Base-by-base conservation (phyloP, 441 rosid genomes). In the Erodium texanum region DNA sequence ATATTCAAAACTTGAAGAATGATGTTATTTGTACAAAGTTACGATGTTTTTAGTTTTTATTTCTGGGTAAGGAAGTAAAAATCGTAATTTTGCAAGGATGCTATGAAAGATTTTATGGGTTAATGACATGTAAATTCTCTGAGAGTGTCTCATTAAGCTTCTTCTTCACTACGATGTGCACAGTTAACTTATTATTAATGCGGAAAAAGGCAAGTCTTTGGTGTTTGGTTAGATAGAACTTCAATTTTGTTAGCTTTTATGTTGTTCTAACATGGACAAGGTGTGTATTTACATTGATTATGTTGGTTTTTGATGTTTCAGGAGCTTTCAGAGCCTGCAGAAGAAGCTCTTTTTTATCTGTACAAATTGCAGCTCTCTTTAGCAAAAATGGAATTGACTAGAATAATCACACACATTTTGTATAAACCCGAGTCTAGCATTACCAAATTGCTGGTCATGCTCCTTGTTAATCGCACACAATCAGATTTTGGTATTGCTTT, bases 251-350 rank as follows among this genome's bases (percentile, higher is more conserved):
- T 15, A 15, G 1, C 18, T 45, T 45, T 45, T 45, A 0, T 41
- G 48, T 32, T 32, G 36, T 32, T 32, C 36, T 32, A 10, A 12
- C 48, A 9, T 11, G 48, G 3, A 15, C 15, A 12, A 41, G 48
- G 48, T 41, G 48, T 12, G 48, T 3, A 11, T 8, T 8, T 41
- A 41, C 14, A 41, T 41, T 74, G 62, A 58, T 24, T 20, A 5
- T 22, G 9, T 6, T 68, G 24, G 62, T 23, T 23, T 62, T 66
- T 66, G 12, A 61, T n/a, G 22, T 79, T 79, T 75, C 82, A 87
- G 96, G 97, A 85, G 80, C 86, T 89, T 22, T 85, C 97, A 24
- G 97, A 89, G 81, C 96, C 97, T 62, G 90, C 95, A 0, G 90
- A 89, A 29, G 87, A 89, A 74, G 93, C 95, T 72, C 93, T 93